Base-by-base conservation (phyloP, 2,329 filamentous ascomycete species). In the Penicillium sp. region DNA sequence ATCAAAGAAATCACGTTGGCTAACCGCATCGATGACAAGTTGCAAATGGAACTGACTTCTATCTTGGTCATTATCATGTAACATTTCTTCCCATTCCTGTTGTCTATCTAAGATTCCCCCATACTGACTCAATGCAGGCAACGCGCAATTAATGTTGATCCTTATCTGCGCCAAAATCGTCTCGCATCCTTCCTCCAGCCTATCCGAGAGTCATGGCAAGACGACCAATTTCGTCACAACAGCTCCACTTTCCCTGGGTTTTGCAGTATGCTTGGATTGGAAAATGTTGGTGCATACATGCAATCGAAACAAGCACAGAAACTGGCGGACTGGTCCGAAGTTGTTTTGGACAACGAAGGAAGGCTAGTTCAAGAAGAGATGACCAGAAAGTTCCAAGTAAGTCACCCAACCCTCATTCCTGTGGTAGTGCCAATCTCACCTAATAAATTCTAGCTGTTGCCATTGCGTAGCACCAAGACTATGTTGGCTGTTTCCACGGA, bases 401-500 rank as follows among this genome's bases (percentile, higher is more conserved):
- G 76, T 64, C 33, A 19, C 8, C 22, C 54, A 28, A 28, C 17
- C 8, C n/a, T 26, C 11, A 12, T 19, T 25, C 16, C n/a, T 10
- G 2, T 40, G 4, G 5, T 9, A n/a, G 5, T 12, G 9, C 19
- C 3, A 38, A 41, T 44, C 56, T 67, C 33, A 66, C 41, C 25
- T 1, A 7, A 36, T 3, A 11, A 14, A 36, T 30, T 38, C n/a
- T 61, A 88, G 81, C 80, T 82, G 56, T 76, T 97, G 14, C 94
- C 94, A 4, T 76, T 99, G 40, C 86, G 93, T 54, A 84, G 89
- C 7, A 97, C 93, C 1, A 97, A 97, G 70, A 91, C 90, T 0
- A 89, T 97, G 68, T 77, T 99, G n/a, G 89, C 88, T 1, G 93
- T 92, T 46, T 95, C 93, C 0, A 93, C 94, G 0, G 95, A 99